These are phyloP conservation scores for Arctium minus DNA, from an alignment of 129 eudicot genomes.

Conservation along the genomic window DNA sequence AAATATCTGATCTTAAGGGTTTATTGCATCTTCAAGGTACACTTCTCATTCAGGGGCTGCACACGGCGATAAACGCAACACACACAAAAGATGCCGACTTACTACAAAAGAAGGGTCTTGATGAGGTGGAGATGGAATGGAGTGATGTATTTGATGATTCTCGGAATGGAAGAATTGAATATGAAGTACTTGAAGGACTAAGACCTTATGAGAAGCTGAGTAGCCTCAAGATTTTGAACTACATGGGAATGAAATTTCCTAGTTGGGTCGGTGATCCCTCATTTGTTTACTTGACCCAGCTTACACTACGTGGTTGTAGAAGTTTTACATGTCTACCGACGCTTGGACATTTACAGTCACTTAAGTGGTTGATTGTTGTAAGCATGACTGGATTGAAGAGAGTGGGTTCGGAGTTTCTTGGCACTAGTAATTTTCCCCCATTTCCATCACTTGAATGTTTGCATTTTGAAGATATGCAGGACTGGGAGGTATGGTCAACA, in stretches of 20 bases:
- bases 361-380: constrained; percentile 22
- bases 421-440: constrained; percentile 4
- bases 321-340: constrained; percentile 37
- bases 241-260: constrained; percentile 37
- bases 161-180: constrained; percentile 6
- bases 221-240: constrained; percentile 23
- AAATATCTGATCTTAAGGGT: constrained; percentile 20
- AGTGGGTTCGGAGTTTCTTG: constrained; percentile 35
- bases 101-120: constrained; percentile 17
- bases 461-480: not conserved
- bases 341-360: constrained; percentile 42
- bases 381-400: constrained; percentile 28
- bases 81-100: constrained; percentile 38
- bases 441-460: constrained; percentile 33
- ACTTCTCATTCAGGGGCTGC: constrained; percentile 27
- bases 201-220: constrained; percentile 33
- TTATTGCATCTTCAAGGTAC: constrained; percentile 20
- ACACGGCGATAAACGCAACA: constrained; percentile 18
- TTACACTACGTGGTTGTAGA: constrained; percentile 26
- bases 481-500: constrained; percentile 18
- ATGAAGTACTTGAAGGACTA: constrained; percentile 28
- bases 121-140: constrained; percentile 35
- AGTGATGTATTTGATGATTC: constrained; percentile 15
- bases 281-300: constrained; percentile 24
- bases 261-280: constrained; percentile 47